phyloP scores from a whole-genome alignment of 1,139 yeast genomes.

The Sugiyamaella xylanicola region DNA sequence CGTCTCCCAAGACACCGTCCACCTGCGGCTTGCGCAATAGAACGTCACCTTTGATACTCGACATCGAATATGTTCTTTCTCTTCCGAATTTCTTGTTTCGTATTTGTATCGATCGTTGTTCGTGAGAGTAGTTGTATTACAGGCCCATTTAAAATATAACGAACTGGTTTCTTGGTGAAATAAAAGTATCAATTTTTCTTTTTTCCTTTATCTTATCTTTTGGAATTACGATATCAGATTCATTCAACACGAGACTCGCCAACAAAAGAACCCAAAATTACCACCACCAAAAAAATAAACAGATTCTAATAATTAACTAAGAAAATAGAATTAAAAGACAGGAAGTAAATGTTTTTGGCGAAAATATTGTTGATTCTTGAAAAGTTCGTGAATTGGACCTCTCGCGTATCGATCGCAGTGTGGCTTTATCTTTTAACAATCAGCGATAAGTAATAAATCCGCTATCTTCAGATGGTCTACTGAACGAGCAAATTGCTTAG shows the following conservation, averaged over 20 bases:
- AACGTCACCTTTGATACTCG: slow-evolving; percentile 1
- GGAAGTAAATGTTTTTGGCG: not conserved
- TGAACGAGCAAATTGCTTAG: too few relatives aligned
- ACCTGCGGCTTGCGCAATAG: slow-evolving; percentile 3
- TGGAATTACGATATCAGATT: not conserved
- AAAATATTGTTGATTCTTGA: not conserved
- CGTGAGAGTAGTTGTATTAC: not conserved
- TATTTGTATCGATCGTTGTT: not conserved
- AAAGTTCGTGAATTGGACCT: too few relatives aligned
- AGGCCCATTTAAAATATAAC: not conserved
- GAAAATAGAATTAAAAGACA: not conserved
- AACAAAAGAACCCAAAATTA: not conserved
- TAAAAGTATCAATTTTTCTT: too few relatives aligned
- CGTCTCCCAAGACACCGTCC: not conserved
- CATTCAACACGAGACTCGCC: not conserved
- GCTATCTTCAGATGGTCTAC: too few relatives aligned
- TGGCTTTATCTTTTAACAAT: slow-evolving; percentile 9
- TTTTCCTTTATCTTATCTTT: not conserved
- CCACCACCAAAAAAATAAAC: not conserved
- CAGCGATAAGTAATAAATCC: not conserved
- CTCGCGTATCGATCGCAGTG: slow-evolving; percentile 7
- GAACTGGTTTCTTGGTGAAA: too few relatives aligned
- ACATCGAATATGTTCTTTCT: not conserved
- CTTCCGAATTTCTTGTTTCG: not conserved
- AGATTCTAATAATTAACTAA: too few relatives aligned